Evolutionary conservation across 768 basidiomycete genomes (phyloP).

Genomic region (Coprinopsis cinerea): DNA sequence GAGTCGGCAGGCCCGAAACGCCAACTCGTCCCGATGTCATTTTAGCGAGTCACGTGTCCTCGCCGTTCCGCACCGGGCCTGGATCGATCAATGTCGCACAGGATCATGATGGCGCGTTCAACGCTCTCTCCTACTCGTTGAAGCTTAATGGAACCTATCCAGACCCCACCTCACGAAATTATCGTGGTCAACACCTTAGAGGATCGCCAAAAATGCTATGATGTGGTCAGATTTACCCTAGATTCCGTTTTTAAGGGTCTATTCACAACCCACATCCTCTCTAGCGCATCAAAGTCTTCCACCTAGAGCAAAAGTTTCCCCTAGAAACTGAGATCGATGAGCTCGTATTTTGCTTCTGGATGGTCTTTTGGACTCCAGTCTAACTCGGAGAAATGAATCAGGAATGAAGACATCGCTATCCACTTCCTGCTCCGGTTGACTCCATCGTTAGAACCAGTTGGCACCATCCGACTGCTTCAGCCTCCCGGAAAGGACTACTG

Average conservation of each 20-base stretch:
- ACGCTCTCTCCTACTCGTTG: background rate
- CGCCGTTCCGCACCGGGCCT: background rate
- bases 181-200: slow-evolving; percentile 37
- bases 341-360: slow-evolving; percentile 31
- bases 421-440: slow-evolving; percentile 70
- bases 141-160: slow-evolving; percentile 2
- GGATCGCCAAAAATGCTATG: slow-evolving; percentile 62
- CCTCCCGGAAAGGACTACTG: slow-evolving; percentile 41
- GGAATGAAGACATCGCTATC: slow-evolving; percentile 55
- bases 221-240: slow-evolving; percentile 34
- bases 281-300: slow-evolving; percentile 52
- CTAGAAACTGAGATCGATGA: slow-evolving; percentile 72
- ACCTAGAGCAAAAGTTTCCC: slow-evolving; percentile 64
- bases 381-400: slow-evolving; percentile 22
- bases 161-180: slow-evolving; percentile 50
- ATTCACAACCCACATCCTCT: background rate
- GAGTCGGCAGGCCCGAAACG: background rate
- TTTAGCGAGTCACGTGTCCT: slow-evolving; percentile 1
- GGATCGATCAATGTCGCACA: too few species aligned
- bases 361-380: too few species aligned
- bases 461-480: slow-evolving; percentile 56
- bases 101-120: too few species aligned
- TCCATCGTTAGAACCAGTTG: slow-evolving; percentile 57
- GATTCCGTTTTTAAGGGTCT: background rate
- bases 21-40: too few species aligned